These are phyloP conservation scores for Rubus idaeus DNA, from an alignment of 306 rosid genomes.

Conservation along the genomic window DNA sequence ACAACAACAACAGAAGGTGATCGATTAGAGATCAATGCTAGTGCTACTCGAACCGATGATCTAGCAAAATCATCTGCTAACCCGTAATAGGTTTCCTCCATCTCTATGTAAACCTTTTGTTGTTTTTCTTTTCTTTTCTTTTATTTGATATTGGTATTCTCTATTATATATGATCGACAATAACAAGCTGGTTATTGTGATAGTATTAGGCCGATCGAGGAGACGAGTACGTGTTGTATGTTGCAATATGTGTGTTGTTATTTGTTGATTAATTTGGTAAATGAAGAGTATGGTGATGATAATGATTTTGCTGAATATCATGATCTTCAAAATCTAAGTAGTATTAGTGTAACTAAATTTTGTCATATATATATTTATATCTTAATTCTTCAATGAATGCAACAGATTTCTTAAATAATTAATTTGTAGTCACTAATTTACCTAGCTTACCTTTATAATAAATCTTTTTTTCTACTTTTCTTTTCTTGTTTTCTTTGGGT, in stretches of 20 bases:
- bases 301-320: constrained; percentile 3
- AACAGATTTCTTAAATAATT: neutral
- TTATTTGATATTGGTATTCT: constrained; percentile 19
- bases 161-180: constrained; percentile 35
- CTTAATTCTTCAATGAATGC: neutral
- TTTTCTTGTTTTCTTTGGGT: neutral
- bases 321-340: neutral
- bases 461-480: neutral
- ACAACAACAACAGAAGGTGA: constrained; percentile 36
- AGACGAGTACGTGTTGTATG: constrained; percentile 35
- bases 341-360: neutral
- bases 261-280: constrained; percentile 55
- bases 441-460: neutral
- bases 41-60: constrained; percentile 11
- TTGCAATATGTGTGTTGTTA: constrained; percentile 41
- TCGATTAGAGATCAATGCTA: constrained; percentile 39
- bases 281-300: constrained; percentile 25
- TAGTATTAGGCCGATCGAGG: constrained; percentile 31
- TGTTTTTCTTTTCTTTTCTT: neutral
- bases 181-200: constrained; percentile 39
- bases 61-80: constrained; percentile 27
- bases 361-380: neutral
- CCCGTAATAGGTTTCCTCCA: constrained; percentile 24
- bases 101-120: constrained; percentile 11
- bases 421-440: neutral